Evolutionary conservation across 2,329 filamentous ascomycete species (phyloP).

Genomic region (Penicillium sp.): DNA sequence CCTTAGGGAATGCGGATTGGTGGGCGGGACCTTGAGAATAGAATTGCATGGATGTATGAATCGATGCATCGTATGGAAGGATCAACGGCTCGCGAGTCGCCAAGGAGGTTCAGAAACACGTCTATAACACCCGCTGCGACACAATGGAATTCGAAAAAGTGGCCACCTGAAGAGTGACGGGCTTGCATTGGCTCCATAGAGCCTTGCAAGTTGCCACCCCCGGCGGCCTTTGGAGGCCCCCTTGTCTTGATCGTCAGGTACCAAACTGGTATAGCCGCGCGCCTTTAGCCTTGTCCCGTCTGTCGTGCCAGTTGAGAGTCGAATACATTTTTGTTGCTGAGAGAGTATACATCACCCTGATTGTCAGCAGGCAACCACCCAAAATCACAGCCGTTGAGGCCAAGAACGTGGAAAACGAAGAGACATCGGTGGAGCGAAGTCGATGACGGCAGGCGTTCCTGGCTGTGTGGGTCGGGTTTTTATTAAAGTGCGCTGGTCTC

Average conservation of each 20-base stretch:
- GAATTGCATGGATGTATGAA: constrained; percentile 4
- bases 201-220: not conserved
- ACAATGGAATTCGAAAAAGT: not conserved
- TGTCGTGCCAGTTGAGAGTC: not conserved
- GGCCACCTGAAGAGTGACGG: constrained; percentile 1
- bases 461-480: constrained; percentile 5
- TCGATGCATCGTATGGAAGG: not conserved
- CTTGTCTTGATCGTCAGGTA: constrained; percentile 19
- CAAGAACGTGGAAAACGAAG: not conserved
- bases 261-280: constrained; percentile 6
- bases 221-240: not conserved
- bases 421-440: not conserved
- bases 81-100: not conserved
- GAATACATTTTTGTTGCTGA: not conserved
- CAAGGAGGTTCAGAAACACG: constrained; percentile 3
- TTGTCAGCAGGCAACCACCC: not conserved
- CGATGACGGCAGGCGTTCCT: not conserved
- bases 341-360: not conserved
- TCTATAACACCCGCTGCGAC: not conserved
- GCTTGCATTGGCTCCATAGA: constrained; percentile 3
- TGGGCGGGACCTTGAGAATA: not conserved
- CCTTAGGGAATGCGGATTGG: not conserved
- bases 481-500: constrained; percentile 6
- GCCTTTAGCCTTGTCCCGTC: constrained; percentile 3
- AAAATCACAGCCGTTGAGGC: not conserved